Percentiles rank a stretch among this genome's conserved stretches.
phyloP scores from a whole-genome alignment of 2,329 filamentous ascomycete genomes.

The Penicillium sp. region DNA sequence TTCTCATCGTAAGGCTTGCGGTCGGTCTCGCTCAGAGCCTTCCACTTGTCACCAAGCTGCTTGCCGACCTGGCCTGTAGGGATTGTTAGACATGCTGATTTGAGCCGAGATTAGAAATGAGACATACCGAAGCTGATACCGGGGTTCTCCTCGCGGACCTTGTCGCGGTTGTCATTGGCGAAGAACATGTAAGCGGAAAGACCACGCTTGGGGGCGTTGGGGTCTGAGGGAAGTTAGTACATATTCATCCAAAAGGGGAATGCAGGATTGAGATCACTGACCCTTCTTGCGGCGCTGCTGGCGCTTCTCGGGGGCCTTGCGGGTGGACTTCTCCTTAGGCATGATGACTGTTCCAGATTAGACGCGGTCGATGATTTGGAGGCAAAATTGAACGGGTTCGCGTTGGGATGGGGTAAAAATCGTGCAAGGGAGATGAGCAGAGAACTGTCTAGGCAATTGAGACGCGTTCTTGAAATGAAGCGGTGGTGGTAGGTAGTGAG shows the following conservation, averaged over 20 bases:
- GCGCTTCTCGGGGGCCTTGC: constrained; percentile 61
- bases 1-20: constrained; percentile 93
- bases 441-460: background rate
- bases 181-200: constrained; percentile 99
- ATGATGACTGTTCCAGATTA: constrained; percentile 48
- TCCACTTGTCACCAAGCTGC: constrained; percentile 97
- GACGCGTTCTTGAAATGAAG: background rate
- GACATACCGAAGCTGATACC: constrained; percentile 86
- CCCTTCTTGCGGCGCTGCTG: constrained; percentile 73
- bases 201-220: constrained; percentile 98
- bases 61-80: constrained; percentile 86
- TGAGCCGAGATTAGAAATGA: background rate
- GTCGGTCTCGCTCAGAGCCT: constrained; percentile 91
- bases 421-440: background rate
- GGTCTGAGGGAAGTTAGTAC: constrained; percentile 61
- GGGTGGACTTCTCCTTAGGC: constrained; percentile 68
- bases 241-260: background rate
- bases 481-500: background rate
- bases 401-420: background rate
- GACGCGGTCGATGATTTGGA: background rate
- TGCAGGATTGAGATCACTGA: constrained; percentile 38
- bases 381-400: background rate
- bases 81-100: constrained; percentile 16
- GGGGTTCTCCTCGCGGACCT: constrained; percentile 96
- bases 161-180: constrained; percentile 98